phyloP scores from a whole-genome alignment of 2,329 filamentous ascomycete genomes.

The Grosmannia huntii region DNA sequence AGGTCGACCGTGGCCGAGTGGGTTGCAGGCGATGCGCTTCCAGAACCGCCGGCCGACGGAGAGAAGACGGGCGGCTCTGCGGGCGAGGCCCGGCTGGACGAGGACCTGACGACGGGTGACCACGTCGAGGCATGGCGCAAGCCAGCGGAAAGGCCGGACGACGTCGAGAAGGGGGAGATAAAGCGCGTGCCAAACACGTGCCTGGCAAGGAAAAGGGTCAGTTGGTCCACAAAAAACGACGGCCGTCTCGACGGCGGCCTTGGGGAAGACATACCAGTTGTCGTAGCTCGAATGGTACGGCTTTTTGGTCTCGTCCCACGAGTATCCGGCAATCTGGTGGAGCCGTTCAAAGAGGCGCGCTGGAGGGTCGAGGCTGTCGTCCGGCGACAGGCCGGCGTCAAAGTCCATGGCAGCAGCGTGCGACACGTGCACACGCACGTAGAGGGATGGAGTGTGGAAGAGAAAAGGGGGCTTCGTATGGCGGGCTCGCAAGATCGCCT shows the following conservation, averaged over 20 bases:
- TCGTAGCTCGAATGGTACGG: conserved; percentile 65
- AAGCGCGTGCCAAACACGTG: conserved; percentile 54
- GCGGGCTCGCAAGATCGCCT: not conserved
- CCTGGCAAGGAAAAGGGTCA: conserved; percentile 24
- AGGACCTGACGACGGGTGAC: conserved; percentile 27
- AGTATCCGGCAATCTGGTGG: conserved; percentile 59
- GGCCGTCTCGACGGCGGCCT: not conserved
- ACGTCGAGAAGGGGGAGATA: conserved; percentile 35
- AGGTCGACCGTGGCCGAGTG: conserved; percentile 13
- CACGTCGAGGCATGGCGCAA: conserved; percentile 29
- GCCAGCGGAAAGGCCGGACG: conserved; percentile 17
- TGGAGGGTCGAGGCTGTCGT: conserved; percentile 50
- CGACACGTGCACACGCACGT: not conserved
- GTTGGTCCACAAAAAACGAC: not conserved
- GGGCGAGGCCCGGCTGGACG: conserved; percentile 29
- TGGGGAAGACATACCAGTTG: conserved; percentile 51
- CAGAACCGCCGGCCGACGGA: conserved; percentile 25
- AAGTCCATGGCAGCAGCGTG: not conserved
- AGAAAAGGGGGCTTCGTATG: not conserved
- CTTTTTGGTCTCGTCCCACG: conserved; percentile 54
- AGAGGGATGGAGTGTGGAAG: too few relatives aligned
- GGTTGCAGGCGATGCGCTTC: conserved; percentile 20
- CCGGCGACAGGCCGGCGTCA: conserved; percentile 19
- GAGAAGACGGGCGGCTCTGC: conserved; percentile 22
- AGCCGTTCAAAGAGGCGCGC: conserved; percentile 60